Conservation (phyloP, 1,139 yeast genomes). For the Geotrichum bryndzae region DNA sequence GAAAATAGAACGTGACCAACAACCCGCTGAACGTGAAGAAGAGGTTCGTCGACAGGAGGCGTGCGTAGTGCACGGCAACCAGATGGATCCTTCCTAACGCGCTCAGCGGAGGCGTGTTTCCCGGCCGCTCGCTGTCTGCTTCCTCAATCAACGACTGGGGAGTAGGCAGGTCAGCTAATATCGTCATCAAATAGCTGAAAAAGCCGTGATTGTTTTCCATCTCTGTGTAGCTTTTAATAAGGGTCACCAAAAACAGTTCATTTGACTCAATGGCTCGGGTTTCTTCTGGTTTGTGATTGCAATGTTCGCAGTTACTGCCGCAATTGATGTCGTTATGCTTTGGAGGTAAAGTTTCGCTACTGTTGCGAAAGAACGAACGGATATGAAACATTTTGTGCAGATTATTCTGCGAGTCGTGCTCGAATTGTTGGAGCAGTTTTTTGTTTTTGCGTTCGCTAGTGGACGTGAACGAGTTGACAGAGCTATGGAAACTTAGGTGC, state of each 20-base stretch:
- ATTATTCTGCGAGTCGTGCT: background rate
- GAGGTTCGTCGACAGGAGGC: slow-evolving; percentile 7
- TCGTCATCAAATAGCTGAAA: slow-evolving; percentile 13
- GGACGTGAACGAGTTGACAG: background rate
- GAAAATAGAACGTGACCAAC: slow-evolving; percentile 18
- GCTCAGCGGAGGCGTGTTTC: background rate
- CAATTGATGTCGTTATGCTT: background rate
- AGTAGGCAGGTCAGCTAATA: slow-evolving; percentile 15
- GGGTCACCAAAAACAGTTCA: background rate
- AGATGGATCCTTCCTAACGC: background rate
- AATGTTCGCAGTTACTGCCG: background rate
- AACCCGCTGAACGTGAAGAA: slow-evolving; percentile 20
- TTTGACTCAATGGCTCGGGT: background rate
- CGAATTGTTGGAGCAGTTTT: background rate
- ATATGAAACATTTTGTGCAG: background rate
- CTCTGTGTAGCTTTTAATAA: slow-evolving; percentile 9
- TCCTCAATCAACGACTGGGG: slow-evolving; percentile 8
- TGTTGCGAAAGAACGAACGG: background rate
- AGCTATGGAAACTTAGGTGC: background rate
- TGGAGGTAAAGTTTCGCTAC: background rate
- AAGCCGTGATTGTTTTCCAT: slow-evolving; percentile 18
- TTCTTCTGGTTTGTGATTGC: background rate
- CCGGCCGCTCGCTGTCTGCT: background rate
- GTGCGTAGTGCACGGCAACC: slow-evolving; percentile 9
- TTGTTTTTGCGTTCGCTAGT: background rate